phyloP scores from a whole-genome alignment of 495 filamentous ascomycete genomes.

The Pseudomonodictys pantanalensis region DNA sequence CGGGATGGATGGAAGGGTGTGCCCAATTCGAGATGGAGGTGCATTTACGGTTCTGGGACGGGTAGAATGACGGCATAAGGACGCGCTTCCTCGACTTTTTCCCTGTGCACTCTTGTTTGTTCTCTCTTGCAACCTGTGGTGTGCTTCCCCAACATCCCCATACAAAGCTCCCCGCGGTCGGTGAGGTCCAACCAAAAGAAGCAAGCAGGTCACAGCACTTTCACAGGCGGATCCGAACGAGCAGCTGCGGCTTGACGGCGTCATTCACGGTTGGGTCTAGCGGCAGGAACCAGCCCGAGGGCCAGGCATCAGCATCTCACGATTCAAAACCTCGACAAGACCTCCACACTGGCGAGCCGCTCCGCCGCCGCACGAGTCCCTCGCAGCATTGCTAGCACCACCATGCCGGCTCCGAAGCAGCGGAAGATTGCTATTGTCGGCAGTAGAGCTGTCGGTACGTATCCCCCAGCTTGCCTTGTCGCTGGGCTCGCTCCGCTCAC shows the following conservation, averaged over 20 bases:
- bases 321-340: not conserved
- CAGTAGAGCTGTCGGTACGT: conserved; percentile 82
- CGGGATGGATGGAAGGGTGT: not conserved
- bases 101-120: no score
- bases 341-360: conserved; percentile 16
- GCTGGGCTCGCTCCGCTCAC: not conserved
- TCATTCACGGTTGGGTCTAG: not conserved
- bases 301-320: conserved; percentile 13
- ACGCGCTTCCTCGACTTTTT: no score
- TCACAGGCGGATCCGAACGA: no score
- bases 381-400: conserved; percentile 1
- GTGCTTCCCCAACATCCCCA: no score
- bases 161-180: no score
- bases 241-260: no score
- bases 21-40: not conserved
- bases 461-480: not conserved
- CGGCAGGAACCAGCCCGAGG: not conserved
- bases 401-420: conserved; percentile 79
- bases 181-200: no score
- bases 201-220: no score
- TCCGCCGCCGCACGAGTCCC: conserved; percentile 1
- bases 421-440: conserved; percentile 98
- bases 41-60: not conserved
- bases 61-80: not conserved
- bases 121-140: no score